These are phyloP conservation scores for button mushroom (Agaricus bisporus) DNA, from an alignment of 768 basidiomycete genomes.

Conservation along the genomic window DNA sequence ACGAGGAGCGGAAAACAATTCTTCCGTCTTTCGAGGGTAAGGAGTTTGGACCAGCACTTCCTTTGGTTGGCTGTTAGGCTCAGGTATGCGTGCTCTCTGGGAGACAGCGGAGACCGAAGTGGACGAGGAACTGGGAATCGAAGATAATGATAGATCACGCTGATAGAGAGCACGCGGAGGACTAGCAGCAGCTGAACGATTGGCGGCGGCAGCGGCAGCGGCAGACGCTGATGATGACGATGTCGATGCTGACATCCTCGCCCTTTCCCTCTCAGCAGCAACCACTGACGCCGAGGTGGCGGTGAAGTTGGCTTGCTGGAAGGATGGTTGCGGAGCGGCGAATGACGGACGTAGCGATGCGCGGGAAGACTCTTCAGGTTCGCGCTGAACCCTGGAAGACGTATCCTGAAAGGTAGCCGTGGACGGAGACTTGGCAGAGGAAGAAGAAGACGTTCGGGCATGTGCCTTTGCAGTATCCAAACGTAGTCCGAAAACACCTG, in stretches of 20 bases:
- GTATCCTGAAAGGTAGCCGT: not conserved
- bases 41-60: slow-evolving; percentile 9
- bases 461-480: too few relatives aligned
- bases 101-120: slow-evolving; percentile 9
- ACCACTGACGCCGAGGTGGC: slow-evolving; percentile 8
- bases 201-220: slow-evolving; percentile 2
- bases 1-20: slow-evolving; percentile 5
- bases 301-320: not conserved
- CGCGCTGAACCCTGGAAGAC: not conserved
- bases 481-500: too few relatives aligned
- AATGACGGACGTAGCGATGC: not conserved
- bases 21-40: not conserved
- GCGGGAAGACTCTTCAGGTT: not conserved
- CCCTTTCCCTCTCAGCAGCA: slow-evolving; percentile 8
- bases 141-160: not conserved
- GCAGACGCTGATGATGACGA: not conserved
- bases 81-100: slow-evolving; percentile 2
- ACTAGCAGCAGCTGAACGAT: not conserved
- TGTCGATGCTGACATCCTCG: not conserved
- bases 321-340: not conserved
- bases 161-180: not conserved
- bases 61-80: slow-evolving; percentile 4
- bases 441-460: not conserved
- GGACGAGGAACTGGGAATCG: slow-evolving; percentile 6
- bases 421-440: not conserved